Base-by-base conservation (phyloP, 805 yeast genomes). In the Wickerhamiella occidentalis region DNA sequence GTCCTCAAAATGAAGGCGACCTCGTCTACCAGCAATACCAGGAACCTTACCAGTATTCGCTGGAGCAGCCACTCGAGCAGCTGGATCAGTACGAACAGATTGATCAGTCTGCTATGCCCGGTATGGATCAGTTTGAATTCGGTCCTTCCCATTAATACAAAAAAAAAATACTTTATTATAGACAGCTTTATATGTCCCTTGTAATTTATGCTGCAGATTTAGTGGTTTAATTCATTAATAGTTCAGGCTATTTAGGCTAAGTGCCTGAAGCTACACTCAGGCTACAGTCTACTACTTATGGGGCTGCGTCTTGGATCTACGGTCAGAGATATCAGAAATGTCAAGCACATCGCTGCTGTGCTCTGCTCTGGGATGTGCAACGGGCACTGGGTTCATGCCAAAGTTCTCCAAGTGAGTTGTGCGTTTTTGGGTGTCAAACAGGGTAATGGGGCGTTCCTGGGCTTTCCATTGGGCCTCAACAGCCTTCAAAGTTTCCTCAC, bases 321-420 rank as follows among this genome's bases (percentile, higher is more conserved):
- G 59, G 55, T 57, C 64, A 36, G 54, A 56, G 12, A 63, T 37
- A 12, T 44, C 36, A 15, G 51, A 51, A 33, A 54, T 45, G 35
- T 61, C 63, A 25, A 60, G 38, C 12, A 55, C 55, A 11, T 52
- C 51, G 40, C 56, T 58, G 2, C 58, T 47, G 49, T 56, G 56
- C 40, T 54, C 52, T 19, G 58, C 57, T 12, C 67, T 56, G 49
- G 51, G 51, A 8, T 58, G 50, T 3, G 58, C 58, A 12, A 47
- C 59, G 29, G 65, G 65, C 40, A 63, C 64, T 4, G 67, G 67
- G 43, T 54, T 52, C 25, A 56, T 46, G 19, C 58, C 47, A 49
- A 53, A 54, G 35, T 44, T 57, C 44, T 52, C 54, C 17, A 30
- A 29, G 19, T 42, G 37, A 13, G 55, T 35, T 13, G 50, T 33